Evolutionary conservation across 2,329 filamentous ascomycete species (phyloP), one percentile per base, ranked within the genome.

Genomic region (Chalaropsis thielavioides): DNA sequence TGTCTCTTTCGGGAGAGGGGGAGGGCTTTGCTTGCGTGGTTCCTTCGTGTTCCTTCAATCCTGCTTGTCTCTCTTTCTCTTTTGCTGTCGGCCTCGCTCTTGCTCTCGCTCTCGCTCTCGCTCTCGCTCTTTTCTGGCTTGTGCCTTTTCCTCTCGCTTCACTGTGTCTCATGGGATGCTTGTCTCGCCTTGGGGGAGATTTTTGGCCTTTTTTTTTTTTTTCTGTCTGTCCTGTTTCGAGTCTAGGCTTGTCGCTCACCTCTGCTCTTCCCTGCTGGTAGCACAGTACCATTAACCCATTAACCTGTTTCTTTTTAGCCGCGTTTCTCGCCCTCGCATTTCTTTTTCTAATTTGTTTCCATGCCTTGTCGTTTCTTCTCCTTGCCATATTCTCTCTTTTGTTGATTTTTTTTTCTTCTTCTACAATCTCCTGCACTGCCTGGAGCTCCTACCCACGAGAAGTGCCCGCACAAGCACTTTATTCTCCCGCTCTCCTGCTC

Each of bases 21-120:
- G n/a, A 58, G 44, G 19, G 6, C 19, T 49, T 43, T 61, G 31
- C 41, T 62, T 62, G 41, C 60, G 22, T 56, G 17, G 51, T 56
- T 35, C 51, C 51, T 56, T 56, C 24, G 51, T 56, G 51, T 56
- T 56, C 51, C 51, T 56, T 56, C 51, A 31, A 56, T 56, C 51
- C 51, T 56, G 51, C 51, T 19, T n/a, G 51, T 56, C 51, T 56
- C 24, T 56, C 24, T 24, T 6, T 2, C 31, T 6, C 31, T 31
- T 31, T 31, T 31, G 31, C 31, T n/a, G n/a, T n/a, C n/a, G n/a
- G n/a, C n/a, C n/a, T n/a, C n/a, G n/a, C n/a, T n/a, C n/a, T n/a
- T n/a, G n/a, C n/a, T n/a, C n/a, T n/a, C n/a, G n/a, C n/a, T n/a
- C n/a, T n/a, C n/a, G n/a, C n/a, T n/a, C n/a, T n/a, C n/a, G n/a